Conservation (phyloP, 805 yeast genomes). For the Priceomyces melissophilus region DNA sequence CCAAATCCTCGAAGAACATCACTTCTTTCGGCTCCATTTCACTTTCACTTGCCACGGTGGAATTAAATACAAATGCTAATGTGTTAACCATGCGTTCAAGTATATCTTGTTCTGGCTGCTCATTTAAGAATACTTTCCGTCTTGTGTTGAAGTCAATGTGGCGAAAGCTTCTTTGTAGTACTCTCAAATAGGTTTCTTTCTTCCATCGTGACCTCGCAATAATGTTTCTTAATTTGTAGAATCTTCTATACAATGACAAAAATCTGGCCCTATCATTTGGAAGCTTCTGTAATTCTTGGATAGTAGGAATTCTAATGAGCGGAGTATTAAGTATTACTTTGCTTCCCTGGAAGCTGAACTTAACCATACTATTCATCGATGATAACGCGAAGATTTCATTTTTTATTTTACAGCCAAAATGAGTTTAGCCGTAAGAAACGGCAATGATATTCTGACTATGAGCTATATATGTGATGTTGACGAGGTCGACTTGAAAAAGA, state of each 20-base stretch:
- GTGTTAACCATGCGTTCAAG: slow-evolving; percentile 23
- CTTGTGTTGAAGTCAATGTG: slow-evolving; percentile 14
- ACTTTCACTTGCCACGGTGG: slow-evolving; percentile 21
- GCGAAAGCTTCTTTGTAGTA: slow-evolving; percentile 26
- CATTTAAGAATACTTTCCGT: slow-evolving; percentile 12
- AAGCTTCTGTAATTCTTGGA: slow-evolving; percentile 3
- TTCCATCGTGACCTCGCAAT: slow-evolving; percentile 12
- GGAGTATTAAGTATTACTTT: slow-evolving; percentile 3
- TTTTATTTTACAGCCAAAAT: neutral
- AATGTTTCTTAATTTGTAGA: slow-evolving; percentile 28
- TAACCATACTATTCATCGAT: slow-evolving; percentile 3
- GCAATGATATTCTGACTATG: neutral
- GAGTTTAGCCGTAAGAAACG: neutral
- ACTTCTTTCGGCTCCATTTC: slow-evolving; percentile 7
- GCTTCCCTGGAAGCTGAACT: slow-evolving; percentile 2
- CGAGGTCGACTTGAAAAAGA: neutral
- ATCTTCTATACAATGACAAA: slow-evolving; percentile 26
- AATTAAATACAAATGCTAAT: slow-evolving; percentile 28
- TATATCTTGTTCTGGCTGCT: slow-evolving; percentile 11
- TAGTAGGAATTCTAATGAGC: neutral
- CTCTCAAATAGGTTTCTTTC: slow-evolving; percentile 14
- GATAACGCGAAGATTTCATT: neutral
- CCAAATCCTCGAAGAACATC: slow-evolving; percentile 16
- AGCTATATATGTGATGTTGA: neutral
- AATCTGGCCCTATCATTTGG: slow-evolving; percentile 11